phyloP scores from a whole-genome alignment of 2,329 filamentous ascomycete species.

The Macroventuria anomochaeta region DNA sequence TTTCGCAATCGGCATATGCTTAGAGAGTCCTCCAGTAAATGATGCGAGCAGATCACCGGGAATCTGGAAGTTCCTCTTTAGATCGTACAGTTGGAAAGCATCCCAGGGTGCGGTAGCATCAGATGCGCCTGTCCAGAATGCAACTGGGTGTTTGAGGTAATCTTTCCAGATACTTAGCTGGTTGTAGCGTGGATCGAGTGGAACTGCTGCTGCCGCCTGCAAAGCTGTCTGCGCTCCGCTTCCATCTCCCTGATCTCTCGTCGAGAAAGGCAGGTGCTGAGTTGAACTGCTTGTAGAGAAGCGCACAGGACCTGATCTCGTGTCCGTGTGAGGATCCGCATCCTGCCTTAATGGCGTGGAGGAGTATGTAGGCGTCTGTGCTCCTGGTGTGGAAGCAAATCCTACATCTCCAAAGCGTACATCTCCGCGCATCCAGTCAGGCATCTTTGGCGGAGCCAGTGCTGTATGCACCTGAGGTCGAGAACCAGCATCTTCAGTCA shows the following conservation, averaged over 20 bases:
- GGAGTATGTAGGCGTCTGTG: background rate
- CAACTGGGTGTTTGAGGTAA: background rate
- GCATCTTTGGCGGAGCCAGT: background rate
- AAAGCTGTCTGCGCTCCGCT: background rate
- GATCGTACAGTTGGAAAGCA: background rate
- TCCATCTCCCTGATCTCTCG: background rate
- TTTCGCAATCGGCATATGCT: conserved; percentile 1
- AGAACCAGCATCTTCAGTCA: background rate
- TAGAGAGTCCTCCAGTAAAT: conserved; percentile 7
- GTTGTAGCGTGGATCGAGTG: background rate
- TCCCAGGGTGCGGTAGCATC: background rate
- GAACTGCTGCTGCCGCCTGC: background rate
- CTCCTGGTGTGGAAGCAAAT: background rate
- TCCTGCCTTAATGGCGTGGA: background rate
- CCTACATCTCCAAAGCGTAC: background rate
- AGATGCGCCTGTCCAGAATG: background rate
- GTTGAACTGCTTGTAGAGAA: background rate
- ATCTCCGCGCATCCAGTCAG: conserved; percentile 7
- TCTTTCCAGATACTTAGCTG: background rate
- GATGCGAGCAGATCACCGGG: conserved; percentile 1
- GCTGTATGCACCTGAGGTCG: background rate
- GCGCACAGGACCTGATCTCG: background rate
- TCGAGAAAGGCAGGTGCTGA: background rate
- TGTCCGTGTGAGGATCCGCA: background rate
- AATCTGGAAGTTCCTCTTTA: conserved; percentile 4